Evolutionary conservation across 305 asterid species (phyloP).

Genomic region (Petunia hybrid): DNA sequence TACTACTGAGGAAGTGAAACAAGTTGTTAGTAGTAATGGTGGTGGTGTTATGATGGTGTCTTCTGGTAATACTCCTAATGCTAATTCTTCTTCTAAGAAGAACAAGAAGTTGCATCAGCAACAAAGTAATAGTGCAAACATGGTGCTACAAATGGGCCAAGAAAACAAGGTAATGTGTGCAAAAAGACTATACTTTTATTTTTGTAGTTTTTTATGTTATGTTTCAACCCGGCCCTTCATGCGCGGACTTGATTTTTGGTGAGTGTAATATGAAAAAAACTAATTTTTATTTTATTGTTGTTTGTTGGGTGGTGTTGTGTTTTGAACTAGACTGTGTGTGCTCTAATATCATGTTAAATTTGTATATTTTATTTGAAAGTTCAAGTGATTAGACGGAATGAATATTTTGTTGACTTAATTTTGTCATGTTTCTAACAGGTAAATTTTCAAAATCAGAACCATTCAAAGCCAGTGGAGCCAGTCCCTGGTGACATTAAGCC

Average conservation of each 20-base stretch:
- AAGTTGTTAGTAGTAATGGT: slow-evolving; percentile 43
- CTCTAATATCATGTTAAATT: no score
- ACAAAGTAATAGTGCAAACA: slow-evolving; percentile 43
- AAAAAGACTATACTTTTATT: background rate
- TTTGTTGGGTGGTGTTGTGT: no score
- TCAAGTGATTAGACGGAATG: no score
- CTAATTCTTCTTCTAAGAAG: slow-evolving; percentile 47
- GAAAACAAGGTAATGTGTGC: slow-evolving; percentile 43
- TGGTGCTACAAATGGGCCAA: slow-evolving; percentile 47
- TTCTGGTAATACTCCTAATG: background rate
- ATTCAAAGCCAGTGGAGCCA: slow-evolving; percentile 58
- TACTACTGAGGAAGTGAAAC: slow-evolving; percentile 67
- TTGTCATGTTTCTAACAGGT: slow-evolving; percentile 10
- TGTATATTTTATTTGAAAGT: no score
- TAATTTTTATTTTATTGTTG: no score
- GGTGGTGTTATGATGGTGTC: slow-evolving; percentile 31
- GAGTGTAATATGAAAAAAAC: no score
- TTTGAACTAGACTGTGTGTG: no score
- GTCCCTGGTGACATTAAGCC: slow-evolving; percentile 70
- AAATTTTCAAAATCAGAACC: slow-evolving; percentile 50
- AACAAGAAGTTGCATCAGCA: slow-evolving; percentile 68
- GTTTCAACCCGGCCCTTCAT: background rate
- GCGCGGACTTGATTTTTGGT: no score
- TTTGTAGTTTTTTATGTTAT: background rate
- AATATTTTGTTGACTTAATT: background rate